Conservation (phyloP, 2,329 filamentous ascomycete species). For the Ophiostoma australiae region DNA sequence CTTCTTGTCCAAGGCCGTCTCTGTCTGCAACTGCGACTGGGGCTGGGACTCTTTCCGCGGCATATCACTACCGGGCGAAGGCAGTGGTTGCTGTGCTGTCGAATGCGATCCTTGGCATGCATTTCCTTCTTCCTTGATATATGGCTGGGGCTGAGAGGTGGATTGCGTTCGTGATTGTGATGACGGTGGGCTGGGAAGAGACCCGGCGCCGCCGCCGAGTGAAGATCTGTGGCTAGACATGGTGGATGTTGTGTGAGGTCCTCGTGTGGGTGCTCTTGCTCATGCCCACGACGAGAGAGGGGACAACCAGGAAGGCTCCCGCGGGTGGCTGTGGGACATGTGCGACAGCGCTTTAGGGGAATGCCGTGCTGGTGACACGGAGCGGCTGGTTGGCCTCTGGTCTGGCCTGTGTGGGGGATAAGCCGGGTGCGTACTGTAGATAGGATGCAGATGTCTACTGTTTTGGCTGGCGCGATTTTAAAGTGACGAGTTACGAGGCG, state of each 20-base stretch:
- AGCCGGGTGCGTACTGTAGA: background rate
- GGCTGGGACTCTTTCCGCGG: background rate
- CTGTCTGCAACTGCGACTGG: background rate
- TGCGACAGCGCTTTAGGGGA: background rate
- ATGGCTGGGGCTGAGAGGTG: background rate
- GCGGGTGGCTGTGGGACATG: conserved; percentile 4
- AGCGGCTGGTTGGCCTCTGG: background rate
- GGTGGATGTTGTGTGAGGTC: background rate
- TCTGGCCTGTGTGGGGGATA: background rate
- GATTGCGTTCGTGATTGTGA: background rate
- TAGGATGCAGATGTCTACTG: background rate
- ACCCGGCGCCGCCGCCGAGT: background rate
- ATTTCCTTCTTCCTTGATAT: background rate
- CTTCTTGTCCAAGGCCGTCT: background rate
- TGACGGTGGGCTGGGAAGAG: conserved; percentile 5
- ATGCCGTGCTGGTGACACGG: conserved; percentile 12
- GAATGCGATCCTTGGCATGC: background rate
- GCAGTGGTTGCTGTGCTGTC: background rate
- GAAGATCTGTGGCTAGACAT: background rate
- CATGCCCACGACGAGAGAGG: background rate
- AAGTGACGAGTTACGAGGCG: background rate
- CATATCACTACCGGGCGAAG: background rate
- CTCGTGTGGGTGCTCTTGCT: background rate
- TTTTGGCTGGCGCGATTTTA: background rate
- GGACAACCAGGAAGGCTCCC: background rate